Base-by-base conservation (phyloP, 2,329 filamentous ascomycete species). In the Aureobasidium melanogenum region DNA sequence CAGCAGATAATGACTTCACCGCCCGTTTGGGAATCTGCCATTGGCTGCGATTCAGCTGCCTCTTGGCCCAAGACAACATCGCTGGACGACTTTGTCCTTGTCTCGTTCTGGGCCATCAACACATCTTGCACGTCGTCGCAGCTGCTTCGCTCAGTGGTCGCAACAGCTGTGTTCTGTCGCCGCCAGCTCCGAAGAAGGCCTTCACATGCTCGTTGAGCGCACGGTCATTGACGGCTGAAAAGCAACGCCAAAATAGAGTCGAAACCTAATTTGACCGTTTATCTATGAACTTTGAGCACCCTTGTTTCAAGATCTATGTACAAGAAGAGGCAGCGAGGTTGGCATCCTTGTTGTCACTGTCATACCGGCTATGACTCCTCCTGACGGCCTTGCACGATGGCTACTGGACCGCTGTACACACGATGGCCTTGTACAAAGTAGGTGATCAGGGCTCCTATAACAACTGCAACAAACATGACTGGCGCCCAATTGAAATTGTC, bases 401-500 rank as follows among this genome's bases (percentile, higher is more conserved):
- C 43, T 9, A 63, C 63, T 32, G 64, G 64, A n/a, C 61, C 63
- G 8, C 43, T 69, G 63, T 75, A 75, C 3, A 68, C 62, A 41
- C 70, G 71, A 48, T 69, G 66, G 6, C 67, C 73, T 12, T 69
- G 60, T 5, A 70, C 22, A 5, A 64, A 62, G 64, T 75, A 75
- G 46, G 71, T 70, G 1, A 71, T 46, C 12, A 66, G 52, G 54
- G 66, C 66, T 10, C 72, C 24, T 1, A 74, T 30, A 1, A 62
- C 63, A 14, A 72, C 68, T 19, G 64, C 70, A 1, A 67, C 65
- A 50, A 73, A 74, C 67, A 74, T 72, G 43, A 74, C 72, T 1
- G 69, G 66, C 7, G 71, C 69, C 71, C 71, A 75, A 51, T 74
- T 74, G 63, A 75, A 73, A 2, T 64, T 64, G 2, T 60, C 47